phyloP scores from a whole-genome alignment of 306 rosid species.

The Oxytropis ochrocephala region DNA sequence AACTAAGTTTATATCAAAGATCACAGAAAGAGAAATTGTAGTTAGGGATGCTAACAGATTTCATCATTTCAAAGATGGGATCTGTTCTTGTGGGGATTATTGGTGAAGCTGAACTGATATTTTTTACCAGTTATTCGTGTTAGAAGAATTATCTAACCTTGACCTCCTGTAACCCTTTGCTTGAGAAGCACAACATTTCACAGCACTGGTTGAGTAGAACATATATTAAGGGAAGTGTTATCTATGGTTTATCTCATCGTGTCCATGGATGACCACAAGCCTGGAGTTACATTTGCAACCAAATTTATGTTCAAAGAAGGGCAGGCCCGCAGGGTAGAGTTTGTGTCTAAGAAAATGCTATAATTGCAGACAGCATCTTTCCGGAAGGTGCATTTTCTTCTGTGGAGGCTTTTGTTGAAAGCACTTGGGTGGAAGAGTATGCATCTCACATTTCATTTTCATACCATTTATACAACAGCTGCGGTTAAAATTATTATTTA shows the following conservation, averaged over 20 bases:
- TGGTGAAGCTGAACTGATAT: conserved; percentile 50
- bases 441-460: neutral
- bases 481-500: neutral
- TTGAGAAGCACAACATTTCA: conserved; percentile 14
- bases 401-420: neutral
- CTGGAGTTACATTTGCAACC: neutral
- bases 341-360: neutral
- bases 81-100: conserved; percentile 86
- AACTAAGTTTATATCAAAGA: conserved; percentile 83
- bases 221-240: neutral
- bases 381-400: neutral
- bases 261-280: neutral
- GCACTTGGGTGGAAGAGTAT: neutral
- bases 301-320: neutral
- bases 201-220: neutral
- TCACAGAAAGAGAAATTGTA: conserved; percentile 72
- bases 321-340: neutral
- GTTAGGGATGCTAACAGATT: conserved; percentile 98
- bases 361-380: neutral
- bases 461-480: neutral
- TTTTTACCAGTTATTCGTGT: conserved; percentile 12
- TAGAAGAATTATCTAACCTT: conserved; percentile 7
- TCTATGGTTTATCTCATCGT: neutral
- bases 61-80: conserved; percentile 82
- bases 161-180: neutral